phyloP scores from a whole-genome alignment of 2,329 filamentous ascomycete species.

The Penicillium fuscoglaucum region DNA sequence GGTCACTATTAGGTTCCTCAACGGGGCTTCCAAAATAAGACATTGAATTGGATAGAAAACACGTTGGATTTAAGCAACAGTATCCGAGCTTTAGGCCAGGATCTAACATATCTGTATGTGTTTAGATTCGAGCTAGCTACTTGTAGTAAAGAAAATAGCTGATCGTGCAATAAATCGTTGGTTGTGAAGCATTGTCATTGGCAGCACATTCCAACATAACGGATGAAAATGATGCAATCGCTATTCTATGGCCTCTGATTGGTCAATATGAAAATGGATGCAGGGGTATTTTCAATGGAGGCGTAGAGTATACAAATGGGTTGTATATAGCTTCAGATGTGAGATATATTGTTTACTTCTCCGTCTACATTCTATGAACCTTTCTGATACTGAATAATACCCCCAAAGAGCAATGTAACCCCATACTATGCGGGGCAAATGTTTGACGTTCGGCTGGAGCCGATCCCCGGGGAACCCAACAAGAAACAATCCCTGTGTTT shows the following conservation, averaged over 20 bases:
- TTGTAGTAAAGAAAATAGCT: not conserved
- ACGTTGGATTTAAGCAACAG: not conserved
- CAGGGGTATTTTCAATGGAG: not conserved
- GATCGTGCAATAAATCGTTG: not conserved
- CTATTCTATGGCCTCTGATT: slow-evolving; percentile 11
- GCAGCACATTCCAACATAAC: slow-evolving; percentile 18
- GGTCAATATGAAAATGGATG: not conserved
- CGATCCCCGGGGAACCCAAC: slow-evolving; percentile 16
- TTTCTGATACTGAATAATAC: not conserved
- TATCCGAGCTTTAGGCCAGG: not conserved
- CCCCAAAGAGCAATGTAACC: not conserved
- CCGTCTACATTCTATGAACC: not conserved
- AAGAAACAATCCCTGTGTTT: slow-evolving; percentile 1
- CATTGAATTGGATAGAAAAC: not conserved
- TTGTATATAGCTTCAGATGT: not conserved
- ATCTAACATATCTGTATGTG: not conserved
- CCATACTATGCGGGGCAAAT: slow-evolving; percentile 3
- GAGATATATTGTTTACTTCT: not conserved
- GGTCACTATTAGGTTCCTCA: not conserved
- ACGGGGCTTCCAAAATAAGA: not conserved
- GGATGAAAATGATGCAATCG: slow-evolving; percentile 19
- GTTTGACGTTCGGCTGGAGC: slow-evolving; percentile 13
- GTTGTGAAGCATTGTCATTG: slow-evolving; percentile 5
- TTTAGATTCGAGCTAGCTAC: not conserved
- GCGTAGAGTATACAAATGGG: not conserved